These are phyloP conservation scores for Macadamia integrifolia DNA, from an alignment of 164 flowering plant genomes.

Conservation along the genomic window DNA sequence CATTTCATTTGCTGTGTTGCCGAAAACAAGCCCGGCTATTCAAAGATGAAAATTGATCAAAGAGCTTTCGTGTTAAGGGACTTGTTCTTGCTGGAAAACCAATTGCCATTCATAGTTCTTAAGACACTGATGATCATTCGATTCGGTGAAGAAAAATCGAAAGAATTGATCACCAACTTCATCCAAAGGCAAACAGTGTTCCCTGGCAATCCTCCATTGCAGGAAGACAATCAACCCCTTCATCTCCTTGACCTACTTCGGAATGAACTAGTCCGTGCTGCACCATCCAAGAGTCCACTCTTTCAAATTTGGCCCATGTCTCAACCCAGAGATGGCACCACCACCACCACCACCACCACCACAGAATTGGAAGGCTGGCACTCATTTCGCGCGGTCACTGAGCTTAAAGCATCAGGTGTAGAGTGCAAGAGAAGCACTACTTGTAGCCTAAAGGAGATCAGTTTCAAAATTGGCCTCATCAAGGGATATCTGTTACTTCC, in stretches of 20 bases:
- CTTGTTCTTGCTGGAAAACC: slow-evolving; percentile 4
- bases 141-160: neutral
- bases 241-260: slow-evolving; percentile 9
- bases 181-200: neutral
- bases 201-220: no score
- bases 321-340: no score
- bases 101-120: neutral
- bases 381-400: neutral
- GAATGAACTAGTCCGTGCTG: neutral
- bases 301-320: no score
- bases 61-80: neutral
- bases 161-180: neutral
- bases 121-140: neutral
- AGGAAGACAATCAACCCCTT: neutral
- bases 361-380: no score
- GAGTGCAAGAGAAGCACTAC: neutral
- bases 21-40: neutral
- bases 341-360: no score
- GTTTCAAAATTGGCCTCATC: neutral
- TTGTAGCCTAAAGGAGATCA: neutral
- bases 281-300: no score
- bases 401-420: slow-evolving; percentile 6
- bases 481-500: neutral
- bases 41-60: neutral
- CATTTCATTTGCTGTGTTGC: neutral